A percentile compares a stretch with the other conserved stretches of the same genome.
These are phyloP conservation scores for Guadua angustifolia DNA, from an alignment of 176 grass and related monocot genomes.

Conservation along the genomic window DNA sequence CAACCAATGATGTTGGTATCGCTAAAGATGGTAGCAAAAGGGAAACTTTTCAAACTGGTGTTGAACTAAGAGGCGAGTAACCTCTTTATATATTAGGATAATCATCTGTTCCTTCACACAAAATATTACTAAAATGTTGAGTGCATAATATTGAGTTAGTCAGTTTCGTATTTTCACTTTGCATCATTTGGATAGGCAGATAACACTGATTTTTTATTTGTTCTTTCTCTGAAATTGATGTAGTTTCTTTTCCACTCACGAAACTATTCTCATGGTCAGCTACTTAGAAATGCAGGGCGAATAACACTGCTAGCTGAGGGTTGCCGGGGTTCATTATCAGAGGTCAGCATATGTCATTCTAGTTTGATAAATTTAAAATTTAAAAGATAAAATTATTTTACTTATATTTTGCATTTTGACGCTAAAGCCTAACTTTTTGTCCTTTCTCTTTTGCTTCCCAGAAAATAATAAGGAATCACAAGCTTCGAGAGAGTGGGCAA, in stretches of 20 bases:
- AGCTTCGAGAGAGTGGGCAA: constrained; percentile 81
- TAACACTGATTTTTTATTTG: constrained; percentile 6
- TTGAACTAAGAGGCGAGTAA: constrained; percentile 86
- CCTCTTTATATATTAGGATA: neutral
- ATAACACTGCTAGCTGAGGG: constrained; percentile 92
- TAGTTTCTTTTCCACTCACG: constrained; percentile 16
- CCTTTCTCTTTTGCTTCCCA: constrained; percentile 44
- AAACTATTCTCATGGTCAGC: constrained; percentile 64
- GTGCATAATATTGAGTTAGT: neutral
- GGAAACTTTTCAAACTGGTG: constrained; percentile 88
- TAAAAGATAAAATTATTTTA: neutral
- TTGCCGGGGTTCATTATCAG: constrained; percentile 95
- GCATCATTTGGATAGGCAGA: neutral
- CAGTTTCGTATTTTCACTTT: neutral
- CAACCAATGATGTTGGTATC: constrained; percentile 94
- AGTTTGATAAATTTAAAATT: neutral
- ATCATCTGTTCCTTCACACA: neutral
- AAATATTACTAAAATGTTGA: constrained; percentile 4
- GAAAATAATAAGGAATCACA: constrained; percentile 85
- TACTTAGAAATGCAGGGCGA: constrained; percentile 67
- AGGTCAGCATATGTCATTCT: constrained; percentile 59
- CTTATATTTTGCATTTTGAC: constrained; percentile 31
- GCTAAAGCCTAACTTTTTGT: constrained; percentile 10
- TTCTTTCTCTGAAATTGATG: constrained; percentile 2
- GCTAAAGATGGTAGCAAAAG: constrained; percentile 95